A percentile compares a stretch with the other conserved stretches of the same genome.
phyloP scores from a whole-genome alignment of 805 yeast genomes.

The Zygoascus tannicola region DNA sequence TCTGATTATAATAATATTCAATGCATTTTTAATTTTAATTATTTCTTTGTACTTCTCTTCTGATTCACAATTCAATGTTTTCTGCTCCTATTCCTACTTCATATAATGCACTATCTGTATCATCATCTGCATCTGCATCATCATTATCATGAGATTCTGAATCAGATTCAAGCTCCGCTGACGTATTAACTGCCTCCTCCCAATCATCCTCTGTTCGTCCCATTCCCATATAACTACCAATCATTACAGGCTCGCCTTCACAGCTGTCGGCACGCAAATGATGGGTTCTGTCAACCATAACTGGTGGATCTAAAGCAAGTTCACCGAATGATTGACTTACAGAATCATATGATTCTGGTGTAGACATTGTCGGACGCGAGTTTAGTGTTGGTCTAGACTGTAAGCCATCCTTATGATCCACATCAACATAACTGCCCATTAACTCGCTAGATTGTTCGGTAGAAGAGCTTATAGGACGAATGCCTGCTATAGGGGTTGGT shows the following conservation, averaged over 20 bases:
- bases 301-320: neutral
- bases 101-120: neutral
- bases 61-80: neutral
- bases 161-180: neutral
- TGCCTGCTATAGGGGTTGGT: neutral
- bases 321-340: neutral
- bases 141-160: neutral
- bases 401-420: neutral
- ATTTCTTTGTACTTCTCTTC: no score
- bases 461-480: neutral
- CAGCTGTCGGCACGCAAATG: neutral
- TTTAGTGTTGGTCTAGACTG: neutral
- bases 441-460: neutral
- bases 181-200: constrained; percentile 6
- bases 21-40: neutral
- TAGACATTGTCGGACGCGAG: neutral
- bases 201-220: constrained; percentile 9
- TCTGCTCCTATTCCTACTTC: constrained; percentile 4
- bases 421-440: neutral
- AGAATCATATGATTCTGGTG: neutral
- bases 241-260: constrained; percentile 3
- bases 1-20: neutral
- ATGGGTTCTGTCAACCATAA: neutral
- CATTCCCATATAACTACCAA: constrained; percentile 3
- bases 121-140: neutral